A percentile compares a stretch with the other conserved stretches of the same genome.
These are phyloP conservation scores for Pythium apleroticum DNA, from an alignment of 352 stramenopile genomes.

Conservation along the genomic window DNA sequence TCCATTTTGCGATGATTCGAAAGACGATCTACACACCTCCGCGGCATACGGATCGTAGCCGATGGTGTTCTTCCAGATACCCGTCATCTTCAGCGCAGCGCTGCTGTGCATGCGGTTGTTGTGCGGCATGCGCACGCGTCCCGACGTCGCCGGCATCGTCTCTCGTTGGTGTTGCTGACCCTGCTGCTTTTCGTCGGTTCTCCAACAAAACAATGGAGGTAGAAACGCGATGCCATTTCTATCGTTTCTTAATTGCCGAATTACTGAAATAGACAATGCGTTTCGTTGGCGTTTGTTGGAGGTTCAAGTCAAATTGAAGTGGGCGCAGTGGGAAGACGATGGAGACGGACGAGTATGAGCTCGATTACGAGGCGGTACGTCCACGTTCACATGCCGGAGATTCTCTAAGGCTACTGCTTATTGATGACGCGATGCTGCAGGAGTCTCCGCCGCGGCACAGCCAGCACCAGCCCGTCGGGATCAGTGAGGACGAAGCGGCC, in stretches of 20 bases:
- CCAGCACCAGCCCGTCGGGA: background rate
- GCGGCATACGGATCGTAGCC: slow-evolving; percentile 94
- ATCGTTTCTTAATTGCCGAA: slow-evolving; percentile 2
- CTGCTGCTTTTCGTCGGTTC: slow-evolving; percentile 3
- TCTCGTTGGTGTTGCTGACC: background rate
- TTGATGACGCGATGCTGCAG: background rate
- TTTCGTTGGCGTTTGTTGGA: slow-evolving; percentile 17
- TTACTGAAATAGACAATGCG: slow-evolving; percentile 11
- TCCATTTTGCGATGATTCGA: background rate
- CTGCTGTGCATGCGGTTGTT: slow-evolving; percentile 97
- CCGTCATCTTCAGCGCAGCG: slow-evolving; percentile 92
- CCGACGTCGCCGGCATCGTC: slow-evolving; percentile 86
- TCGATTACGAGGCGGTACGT: slow-evolving; percentile 33
- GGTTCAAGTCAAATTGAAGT: slow-evolving; percentile 20
- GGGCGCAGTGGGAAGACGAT: slow-evolving; percentile 15
- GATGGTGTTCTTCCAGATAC: slow-evolving; percentile 97
- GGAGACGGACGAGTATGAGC: slow-evolving; percentile 31
- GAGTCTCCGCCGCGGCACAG: slow-evolving; percentile 19
- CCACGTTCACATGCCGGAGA: background rate
- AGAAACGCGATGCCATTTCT: background rate
- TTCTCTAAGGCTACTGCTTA: background rate
- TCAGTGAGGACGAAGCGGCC: background rate
- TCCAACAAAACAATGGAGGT: background rate
- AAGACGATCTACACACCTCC: slow-evolving; percentile 13
- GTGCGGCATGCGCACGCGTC: slow-evolving; percentile 94